Conservation (phyloP, 2,329 filamentous ascomycete genomes). For the Helotiales sp. region DNA sequence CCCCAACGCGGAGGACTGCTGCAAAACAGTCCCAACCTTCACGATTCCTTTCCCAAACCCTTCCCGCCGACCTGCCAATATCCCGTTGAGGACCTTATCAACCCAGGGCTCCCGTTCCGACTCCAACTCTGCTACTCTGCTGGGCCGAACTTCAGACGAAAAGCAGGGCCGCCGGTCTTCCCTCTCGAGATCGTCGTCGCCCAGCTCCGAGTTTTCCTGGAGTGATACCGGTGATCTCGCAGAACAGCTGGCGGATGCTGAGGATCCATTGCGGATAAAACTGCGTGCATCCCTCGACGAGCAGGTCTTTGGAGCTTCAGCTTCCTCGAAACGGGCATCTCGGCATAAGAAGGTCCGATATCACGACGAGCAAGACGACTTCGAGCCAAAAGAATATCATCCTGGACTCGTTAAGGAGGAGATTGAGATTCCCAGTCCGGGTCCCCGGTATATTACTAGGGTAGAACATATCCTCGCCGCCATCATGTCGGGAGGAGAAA, state of each 20-base stretch:
- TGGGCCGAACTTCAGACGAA: conserved; percentile 49
- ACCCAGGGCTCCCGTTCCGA: conserved; percentile 45
- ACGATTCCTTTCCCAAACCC: conserved; percentile 81
- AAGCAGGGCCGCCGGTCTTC: conserved; percentile 49
- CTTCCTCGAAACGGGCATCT: conserved; percentile 52
- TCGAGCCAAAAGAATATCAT: conserved; percentile 50
- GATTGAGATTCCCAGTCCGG: conserved; percentile 78
- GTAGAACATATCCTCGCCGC: conserved; percentile 73
- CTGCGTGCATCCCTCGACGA: conserved; percentile 69
- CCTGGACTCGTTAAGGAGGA: conserved; percentile 67
- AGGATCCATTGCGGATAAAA: conserved; percentile 78
- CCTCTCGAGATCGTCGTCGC: conserved; percentile 60
- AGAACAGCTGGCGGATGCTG: conserved; percentile 83
- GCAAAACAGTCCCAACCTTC: conserved; percentile 77
- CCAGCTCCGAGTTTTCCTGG: conserved; percentile 78
- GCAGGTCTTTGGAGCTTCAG: conserved; percentile 59
- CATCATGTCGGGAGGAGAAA: conserved; percentile 84
- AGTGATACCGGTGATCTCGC: conserved; percentile 94
- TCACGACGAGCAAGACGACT: conserved; percentile 48
- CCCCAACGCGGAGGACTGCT: conserved; percentile 63
- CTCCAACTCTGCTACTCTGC: conserved; percentile 52
- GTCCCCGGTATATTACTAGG: conserved; percentile 65
- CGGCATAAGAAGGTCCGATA: conserved; percentile 73
- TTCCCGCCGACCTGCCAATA: conserved; percentile 76
- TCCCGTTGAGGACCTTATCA: conserved; percentile 80